Percentiles rank a stretch among this genome's conserved stretches.
These are phyloP conservation scores for Claviceps pusilla DNA, from an alignment of 2,329 filamentous ascomycete genomes.

Conservation along the genomic window DNA sequence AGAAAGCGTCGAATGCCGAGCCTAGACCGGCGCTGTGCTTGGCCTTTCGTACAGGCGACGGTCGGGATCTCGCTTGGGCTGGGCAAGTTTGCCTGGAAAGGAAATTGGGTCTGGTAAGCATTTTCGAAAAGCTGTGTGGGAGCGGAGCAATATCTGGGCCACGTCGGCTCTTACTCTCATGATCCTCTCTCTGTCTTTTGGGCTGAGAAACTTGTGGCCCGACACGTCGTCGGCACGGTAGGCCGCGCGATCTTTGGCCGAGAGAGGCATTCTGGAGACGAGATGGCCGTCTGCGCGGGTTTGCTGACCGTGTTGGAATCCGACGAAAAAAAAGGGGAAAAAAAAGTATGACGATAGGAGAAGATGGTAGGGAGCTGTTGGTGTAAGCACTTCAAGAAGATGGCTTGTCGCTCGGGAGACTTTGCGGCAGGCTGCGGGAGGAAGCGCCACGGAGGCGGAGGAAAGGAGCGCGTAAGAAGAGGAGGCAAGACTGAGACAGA, in stretches of 20 bases:
- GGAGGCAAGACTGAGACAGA: background rate
- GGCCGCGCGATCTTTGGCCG: conserved; percentile 20
- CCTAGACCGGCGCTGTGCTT: conserved; percentile 22
- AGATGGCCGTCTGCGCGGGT: too few relatives aligned
- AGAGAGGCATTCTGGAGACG: conserved; percentile 19
- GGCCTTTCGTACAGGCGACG: conserved; percentile 10
- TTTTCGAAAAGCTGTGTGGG: background rate
- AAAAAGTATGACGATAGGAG: background rate
- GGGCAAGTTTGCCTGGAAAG: conserved; percentile 23
- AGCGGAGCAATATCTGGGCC: background rate
- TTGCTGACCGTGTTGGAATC: background rate
- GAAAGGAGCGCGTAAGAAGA: background rate
- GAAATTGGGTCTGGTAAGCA: conserved; percentile 3
- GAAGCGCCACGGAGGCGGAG: background rate
- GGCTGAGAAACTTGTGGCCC: conserved; percentile 19
- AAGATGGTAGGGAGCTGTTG: background rate
- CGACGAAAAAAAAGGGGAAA: background rate
- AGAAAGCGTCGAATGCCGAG: conserved; percentile 49
- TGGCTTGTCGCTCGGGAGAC: background rate
- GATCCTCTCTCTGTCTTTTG: conserved; percentile 23
- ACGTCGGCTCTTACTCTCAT: conserved; percentile 16
- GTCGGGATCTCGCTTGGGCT: conserved; percentile 18
- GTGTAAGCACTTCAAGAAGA: background rate
- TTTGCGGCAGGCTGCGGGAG: background rate
- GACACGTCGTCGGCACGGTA: conserved; percentile 26